phyloP scores from a whole-genome alignment of 2,329 filamentous ascomycete species.

The Talaromyces verruculosus region DNA sequence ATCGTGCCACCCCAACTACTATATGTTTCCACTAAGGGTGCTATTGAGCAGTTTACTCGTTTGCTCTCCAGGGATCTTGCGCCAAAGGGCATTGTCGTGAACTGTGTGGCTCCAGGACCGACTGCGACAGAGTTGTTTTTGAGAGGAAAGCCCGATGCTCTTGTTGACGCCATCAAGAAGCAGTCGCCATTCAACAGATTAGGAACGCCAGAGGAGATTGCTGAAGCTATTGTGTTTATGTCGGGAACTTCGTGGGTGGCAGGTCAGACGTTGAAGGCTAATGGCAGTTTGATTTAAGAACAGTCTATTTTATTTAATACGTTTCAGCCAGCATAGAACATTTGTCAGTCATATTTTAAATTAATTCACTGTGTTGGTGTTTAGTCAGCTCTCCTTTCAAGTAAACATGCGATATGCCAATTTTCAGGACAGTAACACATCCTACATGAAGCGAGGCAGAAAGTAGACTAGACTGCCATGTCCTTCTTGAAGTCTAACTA shows the following conservation, averaged over 20 bases:
- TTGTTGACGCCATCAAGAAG: slow-evolving; percentile 26
- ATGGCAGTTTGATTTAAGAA: slow-evolving; percentile 36
- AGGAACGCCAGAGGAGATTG: slow-evolving; percentile 39
- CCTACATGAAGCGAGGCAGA: neutral
- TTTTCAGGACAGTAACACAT: no score
- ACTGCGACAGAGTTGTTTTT: slow-evolving; percentile 59
- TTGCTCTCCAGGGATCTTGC: slow-evolving; percentile 58
- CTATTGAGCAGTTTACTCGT: slow-evolving; percentile 60
- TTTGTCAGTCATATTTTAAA: no score
- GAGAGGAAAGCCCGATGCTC: slow-evolving; percentile 49
- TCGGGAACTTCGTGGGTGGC: slow-evolving; percentile 47
- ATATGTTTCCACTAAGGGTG: slow-evolving; percentile 59
- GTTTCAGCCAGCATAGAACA: no score
- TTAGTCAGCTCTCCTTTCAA: no score
- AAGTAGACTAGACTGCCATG: neutral
- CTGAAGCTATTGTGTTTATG: slow-evolving; percentile 46
- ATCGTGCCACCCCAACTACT: slow-evolving; percentile 51
- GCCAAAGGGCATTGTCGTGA: slow-evolving; percentile 53
- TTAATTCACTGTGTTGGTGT: neutral
- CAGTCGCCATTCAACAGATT: slow-evolving; percentile 26
- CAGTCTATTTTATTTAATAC: neutral
- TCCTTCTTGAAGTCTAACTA: neutral
- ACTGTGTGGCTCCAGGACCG: slow-evolving; percentile 55
- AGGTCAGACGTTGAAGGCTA: slow-evolving; percentile 50
- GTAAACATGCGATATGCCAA: no score